Percentiles rank a stretch among this genome's conserved stretches.
Evolutionary conservation across 805 yeast species (phyloP).

Genomic region (Candida ipomoeae): DNA sequence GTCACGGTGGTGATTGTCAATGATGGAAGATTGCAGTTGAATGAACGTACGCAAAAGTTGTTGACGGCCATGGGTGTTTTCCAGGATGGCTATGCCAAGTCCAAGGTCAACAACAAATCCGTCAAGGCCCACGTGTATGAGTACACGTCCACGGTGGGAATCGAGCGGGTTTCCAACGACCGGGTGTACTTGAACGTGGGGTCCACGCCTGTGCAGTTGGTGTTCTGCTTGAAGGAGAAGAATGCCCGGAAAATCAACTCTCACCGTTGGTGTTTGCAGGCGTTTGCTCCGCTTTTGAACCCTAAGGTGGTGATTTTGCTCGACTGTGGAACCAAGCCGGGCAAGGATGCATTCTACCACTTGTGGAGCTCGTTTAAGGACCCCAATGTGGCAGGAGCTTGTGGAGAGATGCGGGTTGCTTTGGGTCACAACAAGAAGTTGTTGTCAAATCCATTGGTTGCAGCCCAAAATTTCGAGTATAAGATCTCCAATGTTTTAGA

Average conservation of each 20-base stretch:
- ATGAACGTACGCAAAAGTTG: conserved; percentile 57
- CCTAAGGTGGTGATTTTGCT: conserved; percentile 55
- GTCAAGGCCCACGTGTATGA: conserved; percentile 65
- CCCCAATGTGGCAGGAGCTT: conserved; percentile 61
- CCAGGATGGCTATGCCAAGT: conserved; percentile 63
- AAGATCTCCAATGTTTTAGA: conserved; percentile 64
- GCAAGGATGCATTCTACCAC: conserved; percentile 51
- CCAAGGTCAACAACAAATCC: conserved; percentile 53
- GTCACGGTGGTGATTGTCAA: conserved; percentile 59
- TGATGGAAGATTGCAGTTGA: conserved; percentile 65
- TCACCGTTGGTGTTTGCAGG: conserved; percentile 68
- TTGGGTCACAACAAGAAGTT: conserved; percentile 53
- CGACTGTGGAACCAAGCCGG: conserved; percentile 66
- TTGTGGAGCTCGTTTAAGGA: conserved; percentile 60
- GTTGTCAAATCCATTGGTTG: conserved; percentile 50
- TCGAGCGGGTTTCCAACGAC: conserved; percentile 52
- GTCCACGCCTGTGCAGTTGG: conserved; percentile 58
- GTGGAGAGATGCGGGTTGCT: conserved; percentile 76
- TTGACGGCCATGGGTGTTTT: conserved; percentile 63
- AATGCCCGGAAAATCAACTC: conserved; percentile 64
- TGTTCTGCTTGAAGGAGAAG: conserved; percentile 58
- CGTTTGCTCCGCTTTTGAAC: conserved; percentile 51
- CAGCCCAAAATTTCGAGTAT: conserved; percentile 64
- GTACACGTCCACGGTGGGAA: conserved; percentile 58
- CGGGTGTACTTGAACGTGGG: conserved; percentile 66